phyloP scores from a whole-genome alignment of 2,329 filamentous ascomycete species.

The Pyricularia pennisetigena region DNA sequence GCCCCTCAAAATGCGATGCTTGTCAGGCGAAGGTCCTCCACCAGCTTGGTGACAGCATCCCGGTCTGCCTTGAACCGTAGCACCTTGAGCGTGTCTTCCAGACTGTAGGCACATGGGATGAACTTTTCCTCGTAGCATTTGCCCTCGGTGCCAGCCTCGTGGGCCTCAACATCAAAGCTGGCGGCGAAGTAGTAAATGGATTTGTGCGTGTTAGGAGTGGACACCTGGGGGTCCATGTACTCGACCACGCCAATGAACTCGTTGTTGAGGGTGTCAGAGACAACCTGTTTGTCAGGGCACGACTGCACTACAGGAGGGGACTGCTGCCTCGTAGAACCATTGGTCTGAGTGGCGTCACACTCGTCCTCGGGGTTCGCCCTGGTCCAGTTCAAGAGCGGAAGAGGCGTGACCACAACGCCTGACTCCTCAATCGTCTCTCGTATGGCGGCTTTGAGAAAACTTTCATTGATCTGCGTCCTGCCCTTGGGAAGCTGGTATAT shows the following conservation, averaged over 20 bases:
- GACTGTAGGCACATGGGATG: conserved; percentile 15
- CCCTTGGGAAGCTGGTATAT: conserved; percentile 39
- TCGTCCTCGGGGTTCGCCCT: conserved; percentile 18
- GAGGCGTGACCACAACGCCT: conserved; percentile 26
- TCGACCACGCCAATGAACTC: conserved; percentile 26
- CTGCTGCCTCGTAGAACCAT: background rate
- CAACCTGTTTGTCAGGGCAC: conserved; percentile 15
- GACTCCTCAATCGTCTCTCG: conserved; percentile 39
- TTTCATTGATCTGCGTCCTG: conserved; percentile 35
- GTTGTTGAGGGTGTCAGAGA: conserved; percentile 18
- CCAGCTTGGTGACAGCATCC: conserved; percentile 11
- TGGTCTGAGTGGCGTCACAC: background rate
- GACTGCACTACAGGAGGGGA: conserved; percentile 3
- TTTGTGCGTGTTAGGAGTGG: conserved; percentile 23
- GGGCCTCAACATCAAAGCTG: conserved; percentile 12
- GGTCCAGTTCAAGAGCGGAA: conserved; percentile 30
- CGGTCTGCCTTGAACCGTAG: conserved; percentile 19
- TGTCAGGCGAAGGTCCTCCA: background rate
- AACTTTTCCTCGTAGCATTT: conserved; percentile 22
- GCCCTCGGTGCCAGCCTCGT: conserved; percentile 9
- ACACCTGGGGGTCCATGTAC: conserved; percentile 24
- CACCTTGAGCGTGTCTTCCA: conserved; percentile 12
- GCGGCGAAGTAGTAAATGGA: conserved; percentile 30
- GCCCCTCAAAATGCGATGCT: background rate
- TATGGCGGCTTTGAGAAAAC: conserved; percentile 28